These are phyloP conservation scores for Boletus reticuloceps DNA, from an alignment of 768 basidiomycete genomes.

Conservation along the genomic window DNA sequence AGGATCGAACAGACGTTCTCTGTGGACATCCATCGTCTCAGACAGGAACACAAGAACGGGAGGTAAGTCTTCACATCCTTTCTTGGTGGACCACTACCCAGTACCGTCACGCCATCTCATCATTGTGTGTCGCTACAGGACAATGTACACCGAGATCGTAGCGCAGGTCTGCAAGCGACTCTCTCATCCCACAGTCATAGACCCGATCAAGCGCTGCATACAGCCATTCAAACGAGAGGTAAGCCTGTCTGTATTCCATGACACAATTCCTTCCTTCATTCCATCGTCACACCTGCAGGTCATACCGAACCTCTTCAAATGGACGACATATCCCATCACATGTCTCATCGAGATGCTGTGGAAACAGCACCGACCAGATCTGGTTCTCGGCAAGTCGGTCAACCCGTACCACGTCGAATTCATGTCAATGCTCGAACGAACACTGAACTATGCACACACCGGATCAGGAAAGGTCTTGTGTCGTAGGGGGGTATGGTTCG, in stretches of 20 bases:
- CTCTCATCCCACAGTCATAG: not conserved
- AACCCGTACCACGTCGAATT: not conserved
- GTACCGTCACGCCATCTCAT: too few relatives aligned
- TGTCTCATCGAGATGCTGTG: not conserved
- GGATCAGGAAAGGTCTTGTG: not conserved
- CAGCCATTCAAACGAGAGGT: not conserved
- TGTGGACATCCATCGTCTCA: not conserved
- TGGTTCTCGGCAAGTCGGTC: fast-evolving
- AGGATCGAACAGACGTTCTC: not conserved
- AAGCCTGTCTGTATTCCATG: too few relatives aligned
- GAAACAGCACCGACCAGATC: not conserved
- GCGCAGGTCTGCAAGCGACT: not conserved
- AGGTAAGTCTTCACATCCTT: too few relatives aligned
- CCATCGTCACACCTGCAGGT: too few relatives aligned
- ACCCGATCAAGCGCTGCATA: not conserved
- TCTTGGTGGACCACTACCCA: too few relatives aligned
- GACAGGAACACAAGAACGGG: too few relatives aligned
- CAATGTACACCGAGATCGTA: not conserved
- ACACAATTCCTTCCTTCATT: too few relatives aligned
- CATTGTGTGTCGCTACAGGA: not conserved
- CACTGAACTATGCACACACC: not conserved
- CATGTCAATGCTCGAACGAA: not conserved
- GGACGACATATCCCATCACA: not conserved
- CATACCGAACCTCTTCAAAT: not conserved
- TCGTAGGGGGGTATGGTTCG: too few relatives aligned